Evolutionary conservation across 306 rosid species (phyloP).

Genomic region (Vachellia collinsii): DNA sequence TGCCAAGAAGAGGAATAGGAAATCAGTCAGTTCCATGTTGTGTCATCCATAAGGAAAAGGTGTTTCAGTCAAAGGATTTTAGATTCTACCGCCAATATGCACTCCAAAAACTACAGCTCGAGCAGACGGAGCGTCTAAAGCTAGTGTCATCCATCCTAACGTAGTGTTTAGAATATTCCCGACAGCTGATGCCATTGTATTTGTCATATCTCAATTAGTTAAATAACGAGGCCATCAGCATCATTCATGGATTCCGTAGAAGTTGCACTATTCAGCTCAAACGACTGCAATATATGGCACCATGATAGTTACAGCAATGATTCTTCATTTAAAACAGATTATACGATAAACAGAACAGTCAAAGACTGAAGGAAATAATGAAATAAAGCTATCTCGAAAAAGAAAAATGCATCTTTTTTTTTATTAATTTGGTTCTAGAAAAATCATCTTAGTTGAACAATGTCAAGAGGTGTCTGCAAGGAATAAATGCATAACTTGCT

Average conservation of each 20-base stretch:
- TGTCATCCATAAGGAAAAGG: conserved; percentile 7
- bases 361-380: neutral
- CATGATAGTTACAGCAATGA: neutral
- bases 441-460: neutral
- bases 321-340: neutral
- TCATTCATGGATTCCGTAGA: conserved; percentile 34
- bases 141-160: conserved; percentile 62
- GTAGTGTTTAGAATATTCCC: conserved; percentile 58
- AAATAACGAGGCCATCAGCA: conserved; percentile 40
- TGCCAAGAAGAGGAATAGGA: neutral
- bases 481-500: neutral
- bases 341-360: neutral
- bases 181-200: conserved; percentile 56
- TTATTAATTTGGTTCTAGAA: no score
- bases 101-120: conserved; percentile 90
- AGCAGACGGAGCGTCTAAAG: conserved; percentile 81
- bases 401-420: neutral
- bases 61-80: neutral
- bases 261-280: conserved; percentile 19
- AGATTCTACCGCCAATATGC: conserved; percentile 80
- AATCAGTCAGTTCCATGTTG: conserved; percentile 13
- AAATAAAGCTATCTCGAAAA: neutral
- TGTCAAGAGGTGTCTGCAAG: neutral
- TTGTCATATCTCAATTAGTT: conserved; percentile 37
- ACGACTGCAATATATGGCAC: conserved; percentile 53